A percentile compares a stretch with the other conserved stretches of the same genome.
Evolutionary conservation across 768 basidiomycete genomes (phyloP).

Genomic region (Lactifluus echinatus): DNA sequence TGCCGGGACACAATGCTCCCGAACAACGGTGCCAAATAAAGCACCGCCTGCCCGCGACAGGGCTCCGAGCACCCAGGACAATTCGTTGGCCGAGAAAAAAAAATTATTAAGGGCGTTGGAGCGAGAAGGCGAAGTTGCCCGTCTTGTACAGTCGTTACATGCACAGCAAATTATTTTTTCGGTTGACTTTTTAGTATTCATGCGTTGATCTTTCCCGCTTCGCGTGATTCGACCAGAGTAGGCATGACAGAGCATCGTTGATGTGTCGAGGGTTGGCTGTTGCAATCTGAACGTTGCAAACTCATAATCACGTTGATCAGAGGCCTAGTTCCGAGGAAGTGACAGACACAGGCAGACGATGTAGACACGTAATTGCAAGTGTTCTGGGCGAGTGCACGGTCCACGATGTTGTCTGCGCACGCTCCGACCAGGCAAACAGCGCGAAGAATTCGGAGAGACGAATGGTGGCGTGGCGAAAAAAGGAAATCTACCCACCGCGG

Average conservation of each 20-base stretch:
- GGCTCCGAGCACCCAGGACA: conserved; percentile 10
- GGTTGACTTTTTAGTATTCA: too few relatives aligned
- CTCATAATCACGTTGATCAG: background rate
- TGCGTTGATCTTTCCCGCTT: background rate
- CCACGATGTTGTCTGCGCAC: background rate
- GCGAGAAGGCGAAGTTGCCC: background rate
- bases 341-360: background rate
- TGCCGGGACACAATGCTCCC: background rate
- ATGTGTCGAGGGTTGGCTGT: too few relatives aligned
- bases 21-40: background rate
- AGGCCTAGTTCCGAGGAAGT: background rate
- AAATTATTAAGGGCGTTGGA: background rate
- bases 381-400: background rate
- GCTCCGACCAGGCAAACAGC: background rate
- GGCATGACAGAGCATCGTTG: background rate
- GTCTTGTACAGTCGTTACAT: too few relatives aligned
- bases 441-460: background rate
- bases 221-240: background rate
- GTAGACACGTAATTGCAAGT: background rate
- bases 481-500: background rate
- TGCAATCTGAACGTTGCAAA: too few relatives aligned
- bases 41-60: background rate
- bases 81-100: conserved; percentile 1
- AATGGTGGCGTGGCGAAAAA: background rate
- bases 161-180: background rate